Evolutionary conservation across 2,329 filamentous ascomycete species (phyloP), one percentile per base, ranked within the genome.

Genomic region (Fusarium musae): DNA sequence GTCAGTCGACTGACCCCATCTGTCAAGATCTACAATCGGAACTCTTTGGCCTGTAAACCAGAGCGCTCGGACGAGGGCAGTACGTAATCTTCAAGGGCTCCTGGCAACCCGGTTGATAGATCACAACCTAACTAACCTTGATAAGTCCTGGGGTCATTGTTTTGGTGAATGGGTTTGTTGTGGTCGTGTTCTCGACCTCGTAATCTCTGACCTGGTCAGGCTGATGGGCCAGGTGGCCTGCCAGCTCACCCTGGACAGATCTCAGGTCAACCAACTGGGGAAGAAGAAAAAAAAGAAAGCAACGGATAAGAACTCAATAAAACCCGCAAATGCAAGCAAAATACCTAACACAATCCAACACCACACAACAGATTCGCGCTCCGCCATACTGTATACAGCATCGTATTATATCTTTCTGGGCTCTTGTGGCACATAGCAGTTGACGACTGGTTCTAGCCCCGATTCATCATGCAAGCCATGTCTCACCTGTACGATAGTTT

Each of bases 391-490:
- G 43, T 63, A 69, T 52, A 64, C 50, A 61, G 44, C 50, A 61
- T 59, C 19, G 36, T 56, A 50, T 59, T 23, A 49, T 62, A 37
- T 65, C 52, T 37, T 59, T 62, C 59, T 23, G 53, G 52, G 16
- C 53, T 62, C 56, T 50, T 60, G 69, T 75, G 68, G 74, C 73
- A 70, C 69, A 66, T 63, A 66, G 47, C 61, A 47, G 63, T 66
- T 53, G 65, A 56, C 42, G 56, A 72, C 54, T 65, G 66, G 66
- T 49, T 71, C 66, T 60, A 49, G 53, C 67, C 56, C 59, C 63
- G 63, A 77, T 74, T 72, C 54, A 72, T 66, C 50, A 57, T 74
- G 63, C 74, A 76, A 75, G 73, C 71, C 73, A 76, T 77, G 75
- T 77, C 74, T 76, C 69, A 54, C 53, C 53, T 54, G 66, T 59